Percentiles rank a stretch among this genome's conserved stretches.
Evolutionary conservation across 495 filamentous ascomycete genomes (phyloP).

Genomic region (Xylaria curta): DNA sequence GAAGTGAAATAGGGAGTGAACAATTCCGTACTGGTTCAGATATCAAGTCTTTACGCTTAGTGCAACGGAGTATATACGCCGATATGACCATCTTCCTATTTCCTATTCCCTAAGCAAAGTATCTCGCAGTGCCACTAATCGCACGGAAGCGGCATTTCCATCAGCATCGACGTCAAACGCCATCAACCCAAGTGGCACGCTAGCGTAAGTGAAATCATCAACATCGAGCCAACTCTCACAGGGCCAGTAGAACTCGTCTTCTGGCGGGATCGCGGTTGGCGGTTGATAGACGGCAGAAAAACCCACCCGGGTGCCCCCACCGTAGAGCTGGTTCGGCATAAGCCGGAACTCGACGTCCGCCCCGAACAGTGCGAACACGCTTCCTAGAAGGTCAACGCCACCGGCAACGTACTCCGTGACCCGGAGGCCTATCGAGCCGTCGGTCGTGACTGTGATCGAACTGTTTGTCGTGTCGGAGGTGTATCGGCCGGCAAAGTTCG

Average conservation of each 20-base stretch:
- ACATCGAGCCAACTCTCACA: slow-evolving; percentile 30
- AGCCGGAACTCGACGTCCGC: slow-evolving; percentile 39
- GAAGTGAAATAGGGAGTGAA: too few relatives aligned
- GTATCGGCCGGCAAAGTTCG: slow-evolving; percentile 43
- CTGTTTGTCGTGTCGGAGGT: slow-evolving; percentile 36
- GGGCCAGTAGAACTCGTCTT: slow-evolving; percentile 23
- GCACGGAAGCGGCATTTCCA: slow-evolving; percentile 42
- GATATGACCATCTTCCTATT: neutral
- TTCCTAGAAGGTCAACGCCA: slow-evolving; percentile 39
- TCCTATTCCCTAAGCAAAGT: slow-evolving; percentile 23
- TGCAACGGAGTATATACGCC: neutral
- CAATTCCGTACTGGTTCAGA: neutral
- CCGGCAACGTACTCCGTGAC: slow-evolving; percentile 46
- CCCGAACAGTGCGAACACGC: slow-evolving; percentile 16
- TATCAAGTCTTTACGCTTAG: neutral
- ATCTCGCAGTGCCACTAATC: slow-evolving; percentile 33
- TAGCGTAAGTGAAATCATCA: slow-evolving; percentile 33
- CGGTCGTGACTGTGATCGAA: slow-evolving; percentile 37
- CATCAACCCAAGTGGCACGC: slow-evolving; percentile 39
- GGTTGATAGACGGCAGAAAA: slow-evolving; percentile 33
- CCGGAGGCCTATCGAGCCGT: slow-evolving; percentile 34
- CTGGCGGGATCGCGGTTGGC: slow-evolving; percentile 15
- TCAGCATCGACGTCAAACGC: slow-evolving; percentile 44
- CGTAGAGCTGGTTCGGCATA: slow-evolving; percentile 24
- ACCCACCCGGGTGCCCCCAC: neutral